Base-by-base conservation (phyloP, 305 asterid species). In the Plantago rigida region DNA sequence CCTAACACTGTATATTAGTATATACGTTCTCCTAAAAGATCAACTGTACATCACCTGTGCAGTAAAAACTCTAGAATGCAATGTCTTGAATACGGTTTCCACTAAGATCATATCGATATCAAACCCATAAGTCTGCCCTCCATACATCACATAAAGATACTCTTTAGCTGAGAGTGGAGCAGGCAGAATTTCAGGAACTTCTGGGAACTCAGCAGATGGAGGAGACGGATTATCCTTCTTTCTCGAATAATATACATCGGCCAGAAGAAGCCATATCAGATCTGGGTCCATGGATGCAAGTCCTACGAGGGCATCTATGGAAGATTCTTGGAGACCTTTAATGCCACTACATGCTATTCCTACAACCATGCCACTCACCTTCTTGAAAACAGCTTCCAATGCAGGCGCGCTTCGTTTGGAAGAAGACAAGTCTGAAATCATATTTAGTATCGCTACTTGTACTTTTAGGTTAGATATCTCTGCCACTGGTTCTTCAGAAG, bases 301-400 rank as follows among this genome's bases (percentile, higher is more conserved):
- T 65, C 94, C 95, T 9, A 39, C 71, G 9, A 92, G 93, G 59
- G 94, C 95, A 10, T 82, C 74, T 11, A 61, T 66, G 24, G 93
- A 84, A 54, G 96, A 79, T 9, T 79, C 95, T 49, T 71, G 94
- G 19, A 92, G 85, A 51, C 89, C 94, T 68, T 60, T 70, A 52
- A 84, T 88, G 14, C 99, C 95, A 47, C 95, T 86, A 57, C 93
- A 88, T 9, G 82, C 94, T 29, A 92, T 82, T 67, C 96, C 96
- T 14, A 82, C 75, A 28, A 77, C 94, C 55, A 88, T 66, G 28
- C 95, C 95, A 47, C 95, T 72, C 5, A 83, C 81, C 82, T 82
- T 92, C 64, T 88, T 92, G 44, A 86, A 68, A 60, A 86, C 85
- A 9, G 79, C 74, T 9, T 76, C 87, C 42, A 92, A 71, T 22